Base-by-base conservation (phyloP, 768 basidiomycete genomes). In the Leccinum imitatum region DNA sequence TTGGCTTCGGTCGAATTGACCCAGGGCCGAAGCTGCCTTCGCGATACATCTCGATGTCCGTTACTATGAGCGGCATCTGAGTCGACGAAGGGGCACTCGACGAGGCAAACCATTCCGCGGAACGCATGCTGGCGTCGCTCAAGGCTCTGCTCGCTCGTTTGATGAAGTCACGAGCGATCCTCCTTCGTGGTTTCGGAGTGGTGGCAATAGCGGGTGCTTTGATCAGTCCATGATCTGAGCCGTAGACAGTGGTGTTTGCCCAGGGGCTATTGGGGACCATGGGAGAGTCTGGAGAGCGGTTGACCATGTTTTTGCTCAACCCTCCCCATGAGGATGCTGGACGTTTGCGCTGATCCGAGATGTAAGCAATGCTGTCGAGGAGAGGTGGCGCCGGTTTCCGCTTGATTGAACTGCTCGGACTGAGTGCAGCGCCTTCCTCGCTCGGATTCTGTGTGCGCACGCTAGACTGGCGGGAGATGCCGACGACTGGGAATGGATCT, bases 21-120 rank as follows among this genome's bases (percentile, higher is more conserved):
- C 54, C n/a, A 3, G 62, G 60, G 5, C 60, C 64, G 5, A 56
- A 1, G 35, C n/a, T 48, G 25, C 67, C 69, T 50, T 35, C 58
- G 41, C 72, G 70, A 39, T 72, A 71, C 65, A 63, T 60, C 55
- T 73, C 69, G 31, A 75, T 68, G 17, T 69, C 66, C 9, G 54
- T 37, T 33, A 37, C 14, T 11, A 63, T 73, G 53, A 71, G 54
- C 14, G 63, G 63, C 14, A 59, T 30, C 10, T 47, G 57, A 3
- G 31, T 17, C 14, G 63, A 44, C 33, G 44, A 56, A 4, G 68
- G 56, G 23, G 73, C 41, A 9, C 14, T 65, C 33, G 71, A 53
- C 2, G 73, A 67, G 9, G 65, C 63, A 47, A 74, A 55, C 71
- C 71, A 73, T 39, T 75, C 71, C 27, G 71, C 73, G 7, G 71